Conservation (phyloP, 495 filamentous ascomycete genomes). For the Aspergillus hancockii region DNA sequence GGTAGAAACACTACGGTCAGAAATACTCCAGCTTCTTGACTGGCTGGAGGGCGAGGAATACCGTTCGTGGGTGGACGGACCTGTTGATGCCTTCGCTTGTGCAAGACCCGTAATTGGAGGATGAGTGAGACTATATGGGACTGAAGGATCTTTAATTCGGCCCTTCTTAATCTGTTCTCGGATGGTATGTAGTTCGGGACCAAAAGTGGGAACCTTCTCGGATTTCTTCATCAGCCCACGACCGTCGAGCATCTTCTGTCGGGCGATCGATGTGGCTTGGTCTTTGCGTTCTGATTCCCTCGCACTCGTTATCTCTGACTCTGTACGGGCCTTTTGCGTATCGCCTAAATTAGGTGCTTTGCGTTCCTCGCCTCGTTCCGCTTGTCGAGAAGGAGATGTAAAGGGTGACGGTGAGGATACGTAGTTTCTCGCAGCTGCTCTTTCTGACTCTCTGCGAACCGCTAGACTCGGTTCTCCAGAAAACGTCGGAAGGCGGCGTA, state of each 20-base stretch:
- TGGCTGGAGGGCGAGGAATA: constrained; percentile 28
- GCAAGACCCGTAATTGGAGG: constrained; percentile 51
- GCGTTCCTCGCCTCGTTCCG: constrained; percentile 30
- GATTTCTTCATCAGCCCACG: constrained; percentile 6
- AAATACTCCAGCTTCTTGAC: constrained; percentile 65
- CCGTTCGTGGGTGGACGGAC: constrained; percentile 22
- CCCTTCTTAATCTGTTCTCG: constrained; percentile 27
- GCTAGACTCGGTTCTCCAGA: constrained; percentile 38
- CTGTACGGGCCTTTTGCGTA: constrained; percentile 15
- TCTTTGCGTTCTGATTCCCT: constrained; percentile 14
- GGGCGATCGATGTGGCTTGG: constrained; percentile 10
- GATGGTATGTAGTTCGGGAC: constrained; percentile 27
- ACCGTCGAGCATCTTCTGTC: constrained; percentile 17
- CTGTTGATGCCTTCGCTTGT: constrained; percentile 40
- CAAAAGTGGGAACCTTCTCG: constrained; percentile 25
- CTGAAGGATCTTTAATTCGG: constrained; percentile 31
- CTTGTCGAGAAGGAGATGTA: constrained; percentile 44
- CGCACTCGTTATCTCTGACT: constrained; percentile 14
- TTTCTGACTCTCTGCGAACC: constrained; percentile 36
- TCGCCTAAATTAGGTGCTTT: constrained; percentile 21
- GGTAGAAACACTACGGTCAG: constrained; percentile 52
- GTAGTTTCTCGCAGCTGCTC: constrained; percentile 29
- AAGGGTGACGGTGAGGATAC: constrained; percentile 52
- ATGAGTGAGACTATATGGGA: constrained; percentile 36
- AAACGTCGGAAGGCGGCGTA: constrained; percentile 35